Base-by-base conservation (phyloP, 2,329 filamentous ascomycete species). In the Fusarium sp. region DNA sequence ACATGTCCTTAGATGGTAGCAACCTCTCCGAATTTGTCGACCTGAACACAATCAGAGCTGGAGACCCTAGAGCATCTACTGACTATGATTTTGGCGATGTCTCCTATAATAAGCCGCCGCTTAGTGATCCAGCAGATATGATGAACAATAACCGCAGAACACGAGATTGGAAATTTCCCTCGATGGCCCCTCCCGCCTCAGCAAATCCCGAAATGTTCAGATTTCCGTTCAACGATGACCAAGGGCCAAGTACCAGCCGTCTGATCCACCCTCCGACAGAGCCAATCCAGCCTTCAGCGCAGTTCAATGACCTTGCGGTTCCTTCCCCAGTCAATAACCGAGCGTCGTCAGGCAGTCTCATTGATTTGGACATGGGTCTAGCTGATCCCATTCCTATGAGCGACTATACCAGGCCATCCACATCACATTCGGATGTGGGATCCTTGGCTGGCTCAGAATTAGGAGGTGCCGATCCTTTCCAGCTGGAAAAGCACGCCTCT, bases 401-500 rank as follows among this genome's bases (percentile, higher is more conserved):
- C 1, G 87, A 90, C 35, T 79, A 84, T 18, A 84, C 85, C 1
- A 83, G 88, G 3, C 88, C 88, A 1, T 90, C 88, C 4, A 90
- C 88, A 1, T 88, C 88, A 15, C 86, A 90, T 76, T 91, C 89
- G 2, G 88, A 90, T 66, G 86, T 84, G 17, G 85, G 79, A 4
- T 89, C 87, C 1, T 81, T 90, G 15, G 84, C 85, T 12, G 89
- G 88, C 55, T 89, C 88, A 2, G 87, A 90, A 62, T 78, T 87
- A 36, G 85, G 87, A 31, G 83, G 85, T 17, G 84, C 83, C 4
- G 89, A 89, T 72, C 88, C 89, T 0, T 91, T 91, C 63, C 88
- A 91, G 60, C 83, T 91, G 7, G 90, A 92, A 77, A 86, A 87
- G n/a, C 89, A 91, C 72, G 83, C 88, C 3, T 90, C 88, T 2